phyloP scores from a whole-genome alignment of 2,329 filamentous ascomycete species.

The Penicillium freii region DNA sequence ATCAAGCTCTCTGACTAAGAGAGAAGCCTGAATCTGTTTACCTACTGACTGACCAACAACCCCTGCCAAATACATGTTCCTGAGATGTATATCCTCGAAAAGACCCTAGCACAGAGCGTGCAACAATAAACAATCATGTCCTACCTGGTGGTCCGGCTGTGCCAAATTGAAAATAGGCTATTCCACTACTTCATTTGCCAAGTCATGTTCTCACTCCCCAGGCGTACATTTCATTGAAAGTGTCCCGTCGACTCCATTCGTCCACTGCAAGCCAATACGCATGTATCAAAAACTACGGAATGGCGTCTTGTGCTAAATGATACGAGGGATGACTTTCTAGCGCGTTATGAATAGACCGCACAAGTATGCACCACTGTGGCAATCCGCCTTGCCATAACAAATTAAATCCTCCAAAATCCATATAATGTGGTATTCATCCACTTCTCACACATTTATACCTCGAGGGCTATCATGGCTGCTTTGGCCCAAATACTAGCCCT shows the following conservation, averaged over 20 bases:
- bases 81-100: background rate
- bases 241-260: background rate
- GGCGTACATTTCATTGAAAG: background rate
- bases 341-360: background rate
- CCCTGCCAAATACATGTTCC: background rate
- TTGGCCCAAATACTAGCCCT: too few relatives aligned
- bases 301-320: background rate
- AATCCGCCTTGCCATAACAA: background rate
- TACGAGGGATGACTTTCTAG: background rate
- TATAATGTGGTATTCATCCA: background rate
- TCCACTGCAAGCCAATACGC: background rate
- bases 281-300: background rate
- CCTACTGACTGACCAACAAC: background rate
- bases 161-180: too few relatives aligned
- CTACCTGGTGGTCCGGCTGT: background rate
- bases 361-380: too few relatives aligned
- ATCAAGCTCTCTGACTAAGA: slow-evolving; percentile 32
- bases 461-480: too few relatives aligned
- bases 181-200: background rate
- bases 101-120: background rate
- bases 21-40: rapidly evolving
- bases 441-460: too few relatives aligned
- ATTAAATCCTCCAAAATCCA: background rate
- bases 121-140: too few relatives aligned
- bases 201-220: background rate